Conservation (phyloP, 2,329 filamentous ascomycete species). For the Cladophialophora chaetospira region DNA sequence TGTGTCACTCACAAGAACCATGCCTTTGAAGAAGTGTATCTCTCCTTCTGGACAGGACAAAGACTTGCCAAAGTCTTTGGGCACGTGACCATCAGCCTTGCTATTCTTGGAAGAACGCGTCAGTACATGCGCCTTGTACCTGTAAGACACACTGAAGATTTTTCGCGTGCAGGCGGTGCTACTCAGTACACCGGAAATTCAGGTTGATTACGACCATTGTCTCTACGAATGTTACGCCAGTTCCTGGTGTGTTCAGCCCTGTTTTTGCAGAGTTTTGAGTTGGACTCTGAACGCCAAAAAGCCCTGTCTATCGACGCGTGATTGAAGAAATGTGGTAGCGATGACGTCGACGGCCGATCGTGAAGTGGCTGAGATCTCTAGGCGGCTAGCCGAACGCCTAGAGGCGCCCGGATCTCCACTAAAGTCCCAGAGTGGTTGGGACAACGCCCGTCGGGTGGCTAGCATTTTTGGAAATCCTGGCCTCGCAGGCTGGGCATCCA, state of each 20-base stretch:
- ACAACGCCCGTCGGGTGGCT: too few species aligned
- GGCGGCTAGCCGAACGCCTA: too few species aligned
- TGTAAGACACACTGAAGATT: background rate
- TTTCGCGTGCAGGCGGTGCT: background rate
- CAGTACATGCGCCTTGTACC: background rate
- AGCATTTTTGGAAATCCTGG: too few species aligned
- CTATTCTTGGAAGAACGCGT: background rate
- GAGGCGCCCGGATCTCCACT: too few species aligned
- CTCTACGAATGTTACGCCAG: background rate
- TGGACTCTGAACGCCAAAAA: background rate
- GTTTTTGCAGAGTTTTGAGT: background rate
- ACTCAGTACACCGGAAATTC: background rate
- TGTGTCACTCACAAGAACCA: too few species aligned
- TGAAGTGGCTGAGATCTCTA: constrained; percentile 24
- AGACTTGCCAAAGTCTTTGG: too few species aligned
- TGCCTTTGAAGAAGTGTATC: too few species aligned
- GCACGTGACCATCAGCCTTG: background rate
- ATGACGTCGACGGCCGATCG: constrained; percentile 19
- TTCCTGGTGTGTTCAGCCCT: background rate
- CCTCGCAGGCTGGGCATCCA: too few species aligned
- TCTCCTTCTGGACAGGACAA: too few species aligned
- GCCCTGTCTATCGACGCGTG: background rate
- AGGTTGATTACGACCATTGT: background rate
- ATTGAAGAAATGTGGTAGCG: background rate
- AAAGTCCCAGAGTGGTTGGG: too few species aligned